phyloP scores from a whole-genome alignment of 805 yeast species.

The Saturnispora silvae region DNA sequence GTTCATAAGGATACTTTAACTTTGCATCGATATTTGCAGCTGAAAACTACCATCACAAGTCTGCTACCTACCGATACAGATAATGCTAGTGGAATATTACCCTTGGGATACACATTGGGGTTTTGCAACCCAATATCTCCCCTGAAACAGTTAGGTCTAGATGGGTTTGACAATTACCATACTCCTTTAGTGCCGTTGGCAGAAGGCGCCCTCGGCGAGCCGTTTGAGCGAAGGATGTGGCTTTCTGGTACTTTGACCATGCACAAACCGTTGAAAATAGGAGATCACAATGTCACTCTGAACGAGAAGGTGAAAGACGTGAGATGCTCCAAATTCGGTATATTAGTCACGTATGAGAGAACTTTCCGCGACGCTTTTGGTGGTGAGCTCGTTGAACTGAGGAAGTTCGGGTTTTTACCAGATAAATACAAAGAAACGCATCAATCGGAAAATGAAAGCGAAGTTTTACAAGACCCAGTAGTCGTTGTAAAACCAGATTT shows the following conservation, averaged over 20 bases:
- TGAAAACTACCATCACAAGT: too few species aligned
- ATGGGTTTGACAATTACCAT: slow-evolving; percentile 76
- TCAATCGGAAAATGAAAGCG: not conserved
- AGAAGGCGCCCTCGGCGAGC: not conserved
- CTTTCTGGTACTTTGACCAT: slow-evolving; percentile 53
- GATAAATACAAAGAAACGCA: slow-evolving; percentile 17
- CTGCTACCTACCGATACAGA: too few species aligned
- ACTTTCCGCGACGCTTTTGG: slow-evolving; percentile 25
- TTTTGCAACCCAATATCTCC: slow-evolving; percentile 51
- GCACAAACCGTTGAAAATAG: slow-evolving; percentile 23
- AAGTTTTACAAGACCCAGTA: slow-evolving; percentile 15
- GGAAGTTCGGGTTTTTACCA: slow-evolving; percentile 56
- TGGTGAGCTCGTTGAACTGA: slow-evolving; percentile 34
- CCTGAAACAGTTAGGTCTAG: slow-evolving; percentile 41
- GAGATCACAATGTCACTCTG: slow-evolving; percentile 35
- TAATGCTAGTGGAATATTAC: too few species aligned
- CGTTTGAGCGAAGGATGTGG: slow-evolving; percentile 66
- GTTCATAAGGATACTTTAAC: too few species aligned
- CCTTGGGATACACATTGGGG: slow-evolving; percentile 51
- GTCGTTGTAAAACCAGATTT: slow-evolving; percentile 29
- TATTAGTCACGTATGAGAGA: slow-evolving; percentile 48
- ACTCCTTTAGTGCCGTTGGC: slow-evolving; percentile 44
- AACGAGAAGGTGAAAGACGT: slow-evolving; percentile 40
- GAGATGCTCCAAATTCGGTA: slow-evolving; percentile 24
- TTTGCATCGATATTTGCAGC: too few species aligned